These are phyloP conservation scores for Drosera capensis DNA, from an alignment of 148 eudicot species.

Conservation along the genomic window DNA sequence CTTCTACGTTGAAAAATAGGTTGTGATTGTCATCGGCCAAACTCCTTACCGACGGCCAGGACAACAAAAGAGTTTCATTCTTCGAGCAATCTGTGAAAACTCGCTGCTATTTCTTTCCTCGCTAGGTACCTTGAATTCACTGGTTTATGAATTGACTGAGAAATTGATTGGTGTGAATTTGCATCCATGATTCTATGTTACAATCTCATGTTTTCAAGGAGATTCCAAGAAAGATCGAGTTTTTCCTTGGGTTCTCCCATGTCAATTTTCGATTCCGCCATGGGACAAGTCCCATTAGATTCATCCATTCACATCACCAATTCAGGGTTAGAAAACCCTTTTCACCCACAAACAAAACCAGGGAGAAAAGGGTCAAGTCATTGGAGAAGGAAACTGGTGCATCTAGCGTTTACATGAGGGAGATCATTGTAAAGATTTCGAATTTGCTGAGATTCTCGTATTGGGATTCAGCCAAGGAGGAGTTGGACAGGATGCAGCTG, in stretches of 20 bases:
- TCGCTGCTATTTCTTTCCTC: too few species aligned
- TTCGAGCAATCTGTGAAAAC: too few species aligned
- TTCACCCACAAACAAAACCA: constrained; percentile 6
- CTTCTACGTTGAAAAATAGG: too few species aligned
- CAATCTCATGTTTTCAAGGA: constrained; percentile 8
- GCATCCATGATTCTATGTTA: too few species aligned
- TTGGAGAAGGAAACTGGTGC: constrained; percentile 15
- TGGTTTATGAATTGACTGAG: too few species aligned
- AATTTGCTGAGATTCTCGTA: constrained; percentile 45
- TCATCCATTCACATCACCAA: constrained; percentile 10
- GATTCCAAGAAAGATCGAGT: constrained; percentile 5
- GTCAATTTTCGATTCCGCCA: not conserved
- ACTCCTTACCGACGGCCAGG: too few species aligned
- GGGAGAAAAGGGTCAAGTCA: constrained; percentile 13
- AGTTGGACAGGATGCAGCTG: constrained; percentile 23
- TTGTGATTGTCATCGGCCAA: too few species aligned
- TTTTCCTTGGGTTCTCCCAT: not conserved
- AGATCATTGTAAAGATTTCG: constrained; percentile 31
- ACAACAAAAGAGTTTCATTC: too few species aligned
- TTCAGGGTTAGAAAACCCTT: constrained; percentile 10
- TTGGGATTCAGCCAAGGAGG: constrained; percentile 60
- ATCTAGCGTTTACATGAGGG: constrained; percentile 35
- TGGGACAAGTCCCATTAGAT: constrained; percentile 8
- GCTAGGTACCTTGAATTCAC: too few species aligned
- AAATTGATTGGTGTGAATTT: too few species aligned